A percentile compares a stretch with the other conserved stretches of the same genome.
phyloP scores from a whole-genome alignment of 1,284 basidiomycete genomes.

The Ceratobasidium sp. region DNA sequence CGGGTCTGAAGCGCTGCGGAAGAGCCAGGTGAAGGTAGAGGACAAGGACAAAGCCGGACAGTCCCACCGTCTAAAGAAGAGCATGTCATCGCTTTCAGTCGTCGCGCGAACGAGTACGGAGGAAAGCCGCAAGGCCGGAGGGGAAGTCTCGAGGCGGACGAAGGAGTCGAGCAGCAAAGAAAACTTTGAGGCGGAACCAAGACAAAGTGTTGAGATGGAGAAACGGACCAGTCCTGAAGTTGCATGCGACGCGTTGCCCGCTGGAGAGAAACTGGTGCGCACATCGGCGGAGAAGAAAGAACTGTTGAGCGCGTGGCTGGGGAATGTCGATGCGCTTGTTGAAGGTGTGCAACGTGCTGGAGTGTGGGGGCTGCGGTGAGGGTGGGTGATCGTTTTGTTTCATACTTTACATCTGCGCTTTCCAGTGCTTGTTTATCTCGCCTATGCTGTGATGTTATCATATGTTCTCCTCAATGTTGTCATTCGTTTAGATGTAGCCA shows the following conservation, averaged over 20 bases:
- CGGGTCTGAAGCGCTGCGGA: constrained; percentile 5
- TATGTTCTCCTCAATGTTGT: constrained; percentile 10
- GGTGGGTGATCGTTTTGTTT: not conserved
- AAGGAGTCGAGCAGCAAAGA: constrained; percentile 24
- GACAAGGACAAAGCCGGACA: not conserved
- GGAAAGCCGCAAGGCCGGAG: constrained; percentile 4
- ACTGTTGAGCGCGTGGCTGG: constrained; percentile 79
- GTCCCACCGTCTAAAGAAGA: constrained; percentile 14
- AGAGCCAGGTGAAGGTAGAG: constrained; percentile 1
- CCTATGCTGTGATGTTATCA: not conserved
- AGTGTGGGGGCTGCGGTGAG: constrained; percentile 71
- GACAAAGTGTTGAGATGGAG: constrained; percentile 5
- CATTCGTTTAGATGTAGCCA: constrained; percentile 8
- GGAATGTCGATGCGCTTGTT: constrained; percentile 88
- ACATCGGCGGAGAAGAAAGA: constrained; percentile 88
- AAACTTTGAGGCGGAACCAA: constrained; percentile 17
- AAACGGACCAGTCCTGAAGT: not conserved
- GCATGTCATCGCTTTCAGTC: constrained; percentile 9
- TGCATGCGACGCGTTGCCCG: not conserved
- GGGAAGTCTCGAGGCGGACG: not conserved
- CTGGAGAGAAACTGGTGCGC: constrained; percentile 55
- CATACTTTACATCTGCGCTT: constrained; percentile 3
- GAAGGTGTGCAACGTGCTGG: constrained; percentile 85
- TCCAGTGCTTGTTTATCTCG: not conserved
- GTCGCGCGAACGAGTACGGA: not conserved